phyloP scores from a whole-genome alignment of 148 eudicot species.

The Fagopyrum esculentum region DNA sequence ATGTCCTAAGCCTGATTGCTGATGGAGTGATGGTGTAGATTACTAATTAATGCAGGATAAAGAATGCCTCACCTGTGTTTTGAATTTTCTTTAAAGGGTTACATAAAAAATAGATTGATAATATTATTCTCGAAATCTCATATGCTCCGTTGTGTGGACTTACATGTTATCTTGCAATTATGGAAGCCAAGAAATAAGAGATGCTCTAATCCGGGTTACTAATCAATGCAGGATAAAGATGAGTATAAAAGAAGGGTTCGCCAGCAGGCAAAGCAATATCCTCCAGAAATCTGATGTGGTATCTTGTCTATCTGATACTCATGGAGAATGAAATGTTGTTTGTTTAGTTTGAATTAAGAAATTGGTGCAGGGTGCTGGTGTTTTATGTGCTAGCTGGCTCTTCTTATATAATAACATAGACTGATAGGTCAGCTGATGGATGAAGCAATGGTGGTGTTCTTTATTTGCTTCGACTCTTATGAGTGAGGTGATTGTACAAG shows the following conservation, averaged over 20 bases:
- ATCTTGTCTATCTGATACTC: background rate
- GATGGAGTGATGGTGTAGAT: too few species aligned
- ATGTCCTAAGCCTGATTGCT: too few species aligned
- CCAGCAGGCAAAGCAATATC: slow-evolving; percentile 62
- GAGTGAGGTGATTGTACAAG: background rate
- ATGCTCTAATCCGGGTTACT: background rate
- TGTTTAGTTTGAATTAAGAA: background rate
- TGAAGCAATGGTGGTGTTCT: slow-evolving; percentile 2
- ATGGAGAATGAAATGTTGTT: slow-evolving; percentile 1
- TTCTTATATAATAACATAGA: slow-evolving; percentile 3
- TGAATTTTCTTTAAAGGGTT: too few species aligned
- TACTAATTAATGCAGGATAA: too few species aligned
- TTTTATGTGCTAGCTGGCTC: slow-evolving; percentile 6
- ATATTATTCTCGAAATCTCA: background rate
- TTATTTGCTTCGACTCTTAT: background rate
- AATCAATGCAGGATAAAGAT: slow-evolving; percentile 46
- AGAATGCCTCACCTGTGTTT: too few species aligned
- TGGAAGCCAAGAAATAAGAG: background rate
- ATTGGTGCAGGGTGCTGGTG: slow-evolving; percentile 5
- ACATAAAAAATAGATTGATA: too few species aligned
- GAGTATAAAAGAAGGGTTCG: slow-evolving; percentile 82
- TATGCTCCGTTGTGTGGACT: too few species aligned
- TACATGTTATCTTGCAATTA: background rate
- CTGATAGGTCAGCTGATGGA: slow-evolving; percentile 6
- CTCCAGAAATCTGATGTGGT: slow-evolving; percentile 34